Base-by-base conservation (phyloP, 2,329 filamentous ascomycete genomes). In the Dothistroma septosporum region DNA sequence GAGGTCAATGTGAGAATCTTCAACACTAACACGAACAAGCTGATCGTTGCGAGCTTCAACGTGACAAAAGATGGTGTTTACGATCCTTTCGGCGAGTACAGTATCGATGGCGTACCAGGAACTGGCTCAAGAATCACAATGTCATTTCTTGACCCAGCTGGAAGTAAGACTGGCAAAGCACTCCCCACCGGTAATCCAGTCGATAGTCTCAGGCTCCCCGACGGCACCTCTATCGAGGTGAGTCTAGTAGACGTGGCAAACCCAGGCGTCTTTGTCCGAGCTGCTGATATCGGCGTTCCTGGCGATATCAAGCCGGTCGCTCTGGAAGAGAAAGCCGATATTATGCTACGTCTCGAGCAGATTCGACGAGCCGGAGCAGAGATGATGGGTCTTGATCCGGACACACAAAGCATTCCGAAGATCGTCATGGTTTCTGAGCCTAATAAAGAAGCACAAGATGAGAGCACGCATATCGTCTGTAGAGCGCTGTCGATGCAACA, bases 11-110 rank as follows among this genome's bases (percentile, higher is more conserved):
- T 91, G 12, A 77, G 82, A 58, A 84, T 91, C 41, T 79, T 82
- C 68, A 91, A 92, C 71, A 90, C 87, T 1, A 91, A 91, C 66
- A 91, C 88, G 0, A 75, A 76, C 19, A 90, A 90, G 69, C 72
- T 86, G 28, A 84, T 90, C 59, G 74, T 82, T 47, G 80, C 83
- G 1, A 81, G 76, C 0, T 89, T 89, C 64, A 74, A 77, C 0
- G 77, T 87, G 2, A 79, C 75, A 0, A 78, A 83, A 60, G 78
- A 78, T 2, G 75, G 78, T 14, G 65, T 62, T 12, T 72, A 75
- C 8, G 60, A 71, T 24, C 65, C 68, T 11, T 55, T 55, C 16
- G 86, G 86, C 0, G 77, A 82, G 11, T 87, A 86, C 68, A 73
- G 76, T 1, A 87, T 89, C 64, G 86, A 87, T 67, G 87, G 87